Percentiles rank a stretch among this genome's conserved stretches.
Conservation (phyloP, 2,329 filamentous ascomycete genomes). For the Beauveria bassiana region DNA sequence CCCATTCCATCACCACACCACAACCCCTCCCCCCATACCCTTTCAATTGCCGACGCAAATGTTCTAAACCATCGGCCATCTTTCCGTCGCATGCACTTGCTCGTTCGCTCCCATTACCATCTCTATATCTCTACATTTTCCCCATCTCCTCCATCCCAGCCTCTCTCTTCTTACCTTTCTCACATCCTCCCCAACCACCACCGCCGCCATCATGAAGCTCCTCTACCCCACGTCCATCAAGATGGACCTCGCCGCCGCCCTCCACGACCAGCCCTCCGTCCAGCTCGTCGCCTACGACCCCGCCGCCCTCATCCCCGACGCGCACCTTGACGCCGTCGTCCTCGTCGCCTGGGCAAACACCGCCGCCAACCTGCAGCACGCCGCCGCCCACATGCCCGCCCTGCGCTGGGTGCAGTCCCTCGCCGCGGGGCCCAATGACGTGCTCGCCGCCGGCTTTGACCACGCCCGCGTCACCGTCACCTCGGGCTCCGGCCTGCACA, state of each 20-base stretch:
- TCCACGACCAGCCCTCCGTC: background rate
- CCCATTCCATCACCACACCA: background rate
- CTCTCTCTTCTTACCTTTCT: background rate
- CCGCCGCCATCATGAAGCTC: conserved; percentile 47
- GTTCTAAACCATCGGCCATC: background rate
- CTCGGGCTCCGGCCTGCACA: conserved; percentile 56
- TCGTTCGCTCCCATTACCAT: background rate
- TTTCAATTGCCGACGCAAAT: conserved; percentile 8
- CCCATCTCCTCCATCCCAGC: background rate
- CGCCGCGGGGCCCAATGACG: conserved; percentile 59
- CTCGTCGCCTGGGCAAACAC: conserved; percentile 57
- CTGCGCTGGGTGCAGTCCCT: conserved; percentile 60
- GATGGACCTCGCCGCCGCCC: conserved; percentile 37
- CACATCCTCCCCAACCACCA: background rate
- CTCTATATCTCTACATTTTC: background rate
- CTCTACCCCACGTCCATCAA: conserved; percentile 58
- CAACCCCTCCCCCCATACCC: background rate
- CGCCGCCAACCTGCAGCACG: conserved; percentile 49
- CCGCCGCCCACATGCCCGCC: conserved; percentile 44
- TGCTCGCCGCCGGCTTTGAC: conserved; percentile 54
- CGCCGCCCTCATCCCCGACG: conserved; percentile 45
- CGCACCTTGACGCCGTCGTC: conserved; percentile 50
- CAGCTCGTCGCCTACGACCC: conserved; percentile 41
- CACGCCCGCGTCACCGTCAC: conserved; percentile 41
- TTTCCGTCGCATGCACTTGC: background rate